Base-by-base conservation (phyloP, 1,284 basidiomycete species). In the Ustilago hordei region DNA sequence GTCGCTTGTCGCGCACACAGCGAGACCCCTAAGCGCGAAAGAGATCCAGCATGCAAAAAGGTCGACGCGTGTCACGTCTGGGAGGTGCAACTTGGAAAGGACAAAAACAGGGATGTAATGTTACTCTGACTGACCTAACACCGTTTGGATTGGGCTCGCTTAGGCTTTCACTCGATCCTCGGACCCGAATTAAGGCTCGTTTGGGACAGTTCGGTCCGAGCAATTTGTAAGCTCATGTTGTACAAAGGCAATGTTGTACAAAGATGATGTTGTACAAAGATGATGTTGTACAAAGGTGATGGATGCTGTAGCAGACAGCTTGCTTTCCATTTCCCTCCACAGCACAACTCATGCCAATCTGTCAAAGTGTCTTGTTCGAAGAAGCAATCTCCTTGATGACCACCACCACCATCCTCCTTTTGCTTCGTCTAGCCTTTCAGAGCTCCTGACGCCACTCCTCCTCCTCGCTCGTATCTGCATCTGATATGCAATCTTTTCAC, bases 11-110 rank as follows among this genome's bases (percentile, higher is more conserved):
- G 36, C 23, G 23, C 23, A 23, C 23, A 23, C 23, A 23, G 36
- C 36, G 36, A 12, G n/a, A 45, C 43, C 48, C 48, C 48, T 50
- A 19, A 50, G 31, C 28, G 28, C 28, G 28, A 32, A 45, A 11
- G 23, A 13, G n/a, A 45, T 6, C 7, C 12, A 11, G 39, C 13
- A 41, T 12, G 1, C 39, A 41, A 41, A 41, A 15, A 41, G 17
- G 23, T 55, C 13, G 55, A 57, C 55, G 55, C 55, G 55, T 47
- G 55, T 57, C 55, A 57, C 55, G 55, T 57, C 55, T 55, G 38
- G 8, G 54, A 38, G 43, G 39, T 45, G 43, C 43, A 45, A 45
- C 8, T 45, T 15, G 11, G n/a, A 45, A 45, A 45, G 6, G 43
- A 19, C 35, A 52, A 13, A 32, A 23, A 32, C 7, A 28, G 4